A percentile compares a stretch with the other conserved stretches of the same genome.
These are phyloP conservation scores for Coemansia sp. DNA, from an alignment of 192 early-diverging fungal genomes.

Conservation along the genomic window DNA sequence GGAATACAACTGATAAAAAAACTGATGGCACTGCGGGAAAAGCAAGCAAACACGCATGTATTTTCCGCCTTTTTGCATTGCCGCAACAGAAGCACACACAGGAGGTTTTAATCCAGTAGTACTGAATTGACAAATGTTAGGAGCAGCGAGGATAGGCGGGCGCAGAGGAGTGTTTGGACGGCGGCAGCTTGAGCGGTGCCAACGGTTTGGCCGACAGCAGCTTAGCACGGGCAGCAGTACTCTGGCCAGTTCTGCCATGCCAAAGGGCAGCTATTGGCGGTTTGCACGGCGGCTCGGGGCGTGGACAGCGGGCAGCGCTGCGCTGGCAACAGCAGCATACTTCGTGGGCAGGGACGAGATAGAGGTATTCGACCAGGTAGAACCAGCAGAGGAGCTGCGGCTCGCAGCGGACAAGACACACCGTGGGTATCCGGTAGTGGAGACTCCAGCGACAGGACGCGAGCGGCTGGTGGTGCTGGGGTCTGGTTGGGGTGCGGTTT, in stretches of 20 bases:
- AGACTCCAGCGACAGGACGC: conserved; percentile 19
- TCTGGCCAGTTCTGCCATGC: too few species aligned
- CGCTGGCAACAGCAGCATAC: conserved; percentile 18
- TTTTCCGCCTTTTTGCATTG: neutral
- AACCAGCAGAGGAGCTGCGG: conserved; percentile 39
- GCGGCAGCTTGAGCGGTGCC: neutral
- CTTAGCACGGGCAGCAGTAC: neutral
- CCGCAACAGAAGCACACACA: neutral
- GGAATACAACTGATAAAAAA: too few species aligned
- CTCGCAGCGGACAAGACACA: conserved; percentile 8
- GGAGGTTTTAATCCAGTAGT: neutral
- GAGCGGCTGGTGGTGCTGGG: conserved; percentile 54
- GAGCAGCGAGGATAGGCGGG: neutral
- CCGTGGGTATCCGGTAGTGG: conserved; percentile 31
- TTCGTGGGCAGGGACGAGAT: conserved; percentile 36
- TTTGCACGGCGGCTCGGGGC: conserved; percentile 26
- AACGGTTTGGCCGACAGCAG: neutral
- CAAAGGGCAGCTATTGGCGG: conserved; percentile 7
- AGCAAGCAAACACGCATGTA: neutral
- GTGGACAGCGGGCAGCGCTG: conserved; percentile 24
- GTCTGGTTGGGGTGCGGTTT: conserved; percentile 52
- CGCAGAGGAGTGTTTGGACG: too few species aligned
- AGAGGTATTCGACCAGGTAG: conserved; percentile 35
- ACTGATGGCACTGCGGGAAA: too few species aligned
- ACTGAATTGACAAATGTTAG: conserved; percentile 5